Base-by-base conservation (phyloP, 169 alveolate species). In the Eimeria mitis region DNA sequence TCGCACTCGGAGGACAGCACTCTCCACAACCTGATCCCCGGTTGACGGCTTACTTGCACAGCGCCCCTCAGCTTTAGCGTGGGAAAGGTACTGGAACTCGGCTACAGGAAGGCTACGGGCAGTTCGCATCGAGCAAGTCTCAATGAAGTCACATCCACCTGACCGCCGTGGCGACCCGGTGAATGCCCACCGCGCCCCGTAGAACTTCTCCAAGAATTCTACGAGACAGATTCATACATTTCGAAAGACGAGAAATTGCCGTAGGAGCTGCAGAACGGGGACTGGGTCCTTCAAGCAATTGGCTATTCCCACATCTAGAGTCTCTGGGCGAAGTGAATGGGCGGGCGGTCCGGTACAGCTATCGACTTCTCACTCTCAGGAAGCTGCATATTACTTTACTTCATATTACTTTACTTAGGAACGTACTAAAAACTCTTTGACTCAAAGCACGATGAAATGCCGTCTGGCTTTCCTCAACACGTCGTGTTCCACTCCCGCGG, bases 401-500 rank as follows among this genome's bases (percentile, higher is more conserved):
- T 73, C 14, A 0, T 40, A 40, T 1, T 73, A 40, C 40, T 73
- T n/a, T 23, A 1, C 16, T 73, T 73, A 37, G 56, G 5, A 0
- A 73, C 5, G 13, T 2, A 19, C 2, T 5, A 73, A 14, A 16
- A 44, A 14, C 9, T 21, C 7, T 42, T 40, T 37, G 31, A 23
- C 78, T 40, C 37, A 40, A 40, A 40, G 4, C 7, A 19, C 11
- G 0, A 40, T 16, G 83, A 73, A 73, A 73, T 73, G 83, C 54
- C 34, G 5, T 16, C 16, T 42, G 83, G 54, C 54, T 6, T 21
- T 21, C 54, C 78, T 0, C 54, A 73, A 7, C n/a, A 40, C 88
- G 23, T 47, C 68, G 70, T 47, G 88, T 65, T 28, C 88, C 65
- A 52, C 88, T 47, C 14, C 70, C 68, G 65, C 70, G 68, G 88